Evolutionary conservation across 441 rosid species (phyloP), one percentile per base, ranked within the genome.

Genomic region (Pelargonium fulgidum): DNA sequence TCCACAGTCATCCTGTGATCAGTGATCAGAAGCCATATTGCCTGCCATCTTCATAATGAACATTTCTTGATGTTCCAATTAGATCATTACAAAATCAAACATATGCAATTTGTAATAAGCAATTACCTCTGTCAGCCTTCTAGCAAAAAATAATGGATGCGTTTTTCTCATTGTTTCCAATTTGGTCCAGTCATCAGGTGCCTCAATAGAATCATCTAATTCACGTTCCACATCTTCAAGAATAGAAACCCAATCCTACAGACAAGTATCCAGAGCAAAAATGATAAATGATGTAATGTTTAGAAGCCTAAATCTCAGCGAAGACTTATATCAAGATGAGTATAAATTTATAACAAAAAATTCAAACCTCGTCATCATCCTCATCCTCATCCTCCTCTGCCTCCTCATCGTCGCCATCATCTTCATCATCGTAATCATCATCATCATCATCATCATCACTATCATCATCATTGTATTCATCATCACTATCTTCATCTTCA

Each of bases 81-180:
- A 65, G 6, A 52, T 45, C 61, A 41, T 54, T 24, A 59, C 56
- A 20, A 59, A 65, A 65, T 44, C 50, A 64, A 68, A 64, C n/a
- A 70, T 52, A 2, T 48, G 3, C 16, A 62, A 48, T 48, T 48
- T 48, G 56, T 4, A 63, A 61, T 50, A 54, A 71, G 65, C 41
- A 61, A 16, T 70, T 75, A 90, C 97, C 97, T 86, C 85, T 14
- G 92, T 72, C 77, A 94, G 78, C 79, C 76, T 94, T 82, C 85
- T 86, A 48, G 98, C 98, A 71, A 92, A 94, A 84, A 77, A 85
- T 90, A 90, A 85, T 67, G 99, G 99, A 83, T 94, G 99, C 69
- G 96, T 87, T 74, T 83, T 81, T 67, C 90, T 86, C 96, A 92
- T 87, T 0, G 98, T 90, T 71, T 92, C 97, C 85, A 87, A 82